phyloP scores from a whole-genome alignment of 495 filamentous ascomycete genomes.

The Staphylotrichum tortipilum region DNA sequence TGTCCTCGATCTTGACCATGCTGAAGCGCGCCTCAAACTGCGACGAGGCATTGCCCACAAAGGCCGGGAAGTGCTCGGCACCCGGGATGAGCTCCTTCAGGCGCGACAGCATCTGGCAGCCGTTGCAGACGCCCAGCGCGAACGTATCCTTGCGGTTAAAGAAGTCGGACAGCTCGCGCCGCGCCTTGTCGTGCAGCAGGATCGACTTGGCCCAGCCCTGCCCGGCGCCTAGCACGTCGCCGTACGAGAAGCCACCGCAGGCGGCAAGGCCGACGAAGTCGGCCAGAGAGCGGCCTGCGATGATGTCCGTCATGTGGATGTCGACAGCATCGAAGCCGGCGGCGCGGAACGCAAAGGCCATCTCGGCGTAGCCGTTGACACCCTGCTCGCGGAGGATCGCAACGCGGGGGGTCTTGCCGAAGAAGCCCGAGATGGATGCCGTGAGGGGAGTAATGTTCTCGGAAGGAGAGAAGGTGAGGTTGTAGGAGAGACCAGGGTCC shows the following conservation, averaged over 20 bases:
- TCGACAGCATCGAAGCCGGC: conserved; percentile 89
- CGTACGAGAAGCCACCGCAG: conserved; percentile 95
- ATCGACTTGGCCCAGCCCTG: conserved; percentile 96
- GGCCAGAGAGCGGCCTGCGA: conserved; percentile 66
- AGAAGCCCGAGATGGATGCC: conserved; percentile 59
- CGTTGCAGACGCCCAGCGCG: conserved; percentile 91
- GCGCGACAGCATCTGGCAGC: conserved; percentile 87
- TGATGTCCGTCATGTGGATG: conserved; percentile 94
- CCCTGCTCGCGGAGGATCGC: conserved; percentile 94
- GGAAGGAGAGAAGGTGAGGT: conserved; percentile 70
- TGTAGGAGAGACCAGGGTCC: conserved; percentile 81
- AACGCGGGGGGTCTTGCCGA: conserved; percentile 69
- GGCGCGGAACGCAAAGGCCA: conserved; percentile 88
- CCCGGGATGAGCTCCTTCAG: conserved; percentile 83
- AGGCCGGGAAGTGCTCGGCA: conserved; percentile 74
- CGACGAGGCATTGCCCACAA: conserved; percentile 75
- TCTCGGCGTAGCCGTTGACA: conserved; percentile 90
- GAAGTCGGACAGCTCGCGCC: conserved; percentile 71
- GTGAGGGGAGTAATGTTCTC: conserved; percentile 65
- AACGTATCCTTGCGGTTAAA: conserved; percentile 88
- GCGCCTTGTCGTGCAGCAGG: conserved; percentile 67
- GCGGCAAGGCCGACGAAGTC: conserved; percentile 83
- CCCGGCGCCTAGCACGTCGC: conserved; percentile 90
- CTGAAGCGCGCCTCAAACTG: conserved; percentile 87
- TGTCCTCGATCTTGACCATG: conserved; percentile 77